These are phyloP conservation scores for Mucor sp. DNA, from an alignment of 371 early-diverging fungal species.

Conservation along the genomic window DNA sequence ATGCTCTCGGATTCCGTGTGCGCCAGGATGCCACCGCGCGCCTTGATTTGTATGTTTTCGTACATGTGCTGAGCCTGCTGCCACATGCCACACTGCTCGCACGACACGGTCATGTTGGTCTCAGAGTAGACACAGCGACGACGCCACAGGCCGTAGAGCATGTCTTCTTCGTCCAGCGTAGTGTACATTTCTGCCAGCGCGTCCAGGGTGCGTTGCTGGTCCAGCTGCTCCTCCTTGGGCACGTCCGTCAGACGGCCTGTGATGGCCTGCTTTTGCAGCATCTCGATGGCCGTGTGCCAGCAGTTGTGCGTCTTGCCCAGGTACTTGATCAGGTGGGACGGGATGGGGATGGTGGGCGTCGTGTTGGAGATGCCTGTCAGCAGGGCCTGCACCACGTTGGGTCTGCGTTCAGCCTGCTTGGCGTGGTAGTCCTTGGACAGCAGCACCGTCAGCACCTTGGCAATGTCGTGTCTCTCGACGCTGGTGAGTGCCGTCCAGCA, in stretches of 20 bases:
- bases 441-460: conserved; percentile 78
- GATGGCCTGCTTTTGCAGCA: conserved; percentile 62
- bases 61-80: conserved; percentile 90
- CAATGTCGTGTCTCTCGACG: conserved; percentile 83
- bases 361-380: conserved; percentile 85
- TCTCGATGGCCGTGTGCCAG: conserved; percentile 86
- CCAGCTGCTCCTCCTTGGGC: conserved; percentile 83
- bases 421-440: conserved; percentile 92
- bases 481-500: conserved; percentile 75
- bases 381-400: conserved; percentile 93
- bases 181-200: conserved; percentile 85
- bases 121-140: conserved; percentile 91
- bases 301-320: conserved; percentile 89
- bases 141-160: conserved; percentile 93
- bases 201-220: conserved; percentile 89
- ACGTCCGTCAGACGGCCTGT: conserved; percentile 51
- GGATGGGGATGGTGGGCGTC: conserved; percentile 72
- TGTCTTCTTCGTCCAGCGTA: conserved; percentile 83
- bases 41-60: conserved; percentile 94
- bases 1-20: conserved; percentile 97
- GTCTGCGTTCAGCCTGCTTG: conserved; percentile 76
- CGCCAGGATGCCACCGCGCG: conserved; percentile 82
- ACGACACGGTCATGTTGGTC: conserved; percentile 96
- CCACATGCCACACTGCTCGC: conserved; percentile 96
- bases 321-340: conserved; percentile 93